Evolutionary conservation across 805 yeast genomes (phyloP).

Genomic region (Wickerhamiella dianesei): DNA sequence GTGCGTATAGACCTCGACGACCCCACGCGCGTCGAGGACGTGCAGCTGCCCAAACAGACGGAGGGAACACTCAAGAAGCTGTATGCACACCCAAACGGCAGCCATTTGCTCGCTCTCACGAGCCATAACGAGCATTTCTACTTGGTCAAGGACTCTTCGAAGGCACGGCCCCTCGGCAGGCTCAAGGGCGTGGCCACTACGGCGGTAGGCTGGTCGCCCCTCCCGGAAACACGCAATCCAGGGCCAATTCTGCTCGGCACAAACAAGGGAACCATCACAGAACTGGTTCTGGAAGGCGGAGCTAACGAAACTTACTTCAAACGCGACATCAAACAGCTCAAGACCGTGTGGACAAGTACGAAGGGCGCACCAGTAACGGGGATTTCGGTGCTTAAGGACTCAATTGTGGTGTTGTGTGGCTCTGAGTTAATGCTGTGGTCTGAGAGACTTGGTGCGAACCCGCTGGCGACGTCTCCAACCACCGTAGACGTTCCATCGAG

Average conservation of each 20-base stretch:
- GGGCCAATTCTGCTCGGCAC: constrained; percentile 39
- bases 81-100: constrained; percentile 40
- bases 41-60: constrained; percentile 22
- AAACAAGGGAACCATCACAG: constrained; percentile 35
- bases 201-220: constrained; percentile 25
- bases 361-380: constrained; percentile 17
- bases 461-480: not conserved
- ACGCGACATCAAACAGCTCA: constrained; percentile 30
- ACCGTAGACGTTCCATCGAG: not conserved
- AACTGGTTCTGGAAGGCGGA: constrained; percentile 30
- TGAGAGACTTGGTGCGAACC: not conserved
- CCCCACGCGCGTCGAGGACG: constrained; percentile 44
- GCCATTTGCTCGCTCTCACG: constrained; percentile 39
- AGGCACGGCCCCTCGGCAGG: constrained; percentile 34
- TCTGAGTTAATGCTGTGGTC: constrained; percentile 1
- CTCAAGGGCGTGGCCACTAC: constrained; percentile 35
- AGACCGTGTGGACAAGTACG: constrained; percentile 31
- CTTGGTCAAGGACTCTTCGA: constrained; percentile 29
- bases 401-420: constrained; percentile 23
- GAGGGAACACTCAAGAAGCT: constrained; percentile 25
- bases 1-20: constrained; percentile 51
- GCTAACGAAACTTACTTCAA: constrained; percentile 33
- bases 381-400: constrained; percentile 27
- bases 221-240: constrained; percentile 6
- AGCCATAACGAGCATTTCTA: constrained; percentile 28